Evolutionary conservation across 805 yeast genomes (phyloP).

Genomic region (Pichia nanzhaoensis): DNA sequence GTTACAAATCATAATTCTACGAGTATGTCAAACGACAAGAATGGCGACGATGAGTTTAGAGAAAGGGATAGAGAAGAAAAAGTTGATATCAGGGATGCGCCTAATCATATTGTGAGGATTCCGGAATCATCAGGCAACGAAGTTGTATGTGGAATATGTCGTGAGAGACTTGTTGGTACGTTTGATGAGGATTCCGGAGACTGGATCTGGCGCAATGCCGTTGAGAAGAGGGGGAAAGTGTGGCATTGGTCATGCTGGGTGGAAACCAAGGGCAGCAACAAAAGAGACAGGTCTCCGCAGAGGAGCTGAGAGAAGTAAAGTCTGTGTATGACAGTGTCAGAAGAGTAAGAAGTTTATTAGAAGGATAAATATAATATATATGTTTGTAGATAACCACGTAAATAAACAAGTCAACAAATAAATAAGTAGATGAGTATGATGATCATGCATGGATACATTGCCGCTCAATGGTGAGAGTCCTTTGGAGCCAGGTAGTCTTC

Average conservation of each 20-base stretch:
- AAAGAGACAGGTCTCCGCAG: conserved; percentile 29
- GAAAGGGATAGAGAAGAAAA: conserved; percentile 6
- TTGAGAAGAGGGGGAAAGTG: conserved; percentile 37
- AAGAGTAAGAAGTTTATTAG: conserved; percentile 3
- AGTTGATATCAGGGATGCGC: conserved; percentile 28
- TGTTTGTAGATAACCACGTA: not conserved
- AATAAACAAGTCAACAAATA: not conserved
- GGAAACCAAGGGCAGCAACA: conserved; percentile 40
- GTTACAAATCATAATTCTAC: too few relatives aligned
- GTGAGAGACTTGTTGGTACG: conserved; percentile 54
- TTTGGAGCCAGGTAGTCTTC: conserved; percentile 43
- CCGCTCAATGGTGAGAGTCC: conserved; percentile 10
- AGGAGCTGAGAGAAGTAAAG: conserved; percentile 5
- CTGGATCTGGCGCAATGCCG: conserved; percentile 75
- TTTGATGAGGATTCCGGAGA: conserved; percentile 72
- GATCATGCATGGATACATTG: too few relatives aligned
- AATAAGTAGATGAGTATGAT: not conserved
- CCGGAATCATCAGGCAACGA: conserved; percentile 61
- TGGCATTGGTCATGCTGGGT: conserved; percentile 64
- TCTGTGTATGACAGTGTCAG: not conserved
- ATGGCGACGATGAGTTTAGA: conserved; percentile 19
- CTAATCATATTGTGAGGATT: conserved; percentile 47
- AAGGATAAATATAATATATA: not conserved
- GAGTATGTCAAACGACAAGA: not conserved
- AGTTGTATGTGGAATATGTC: conserved; percentile 62